Percentiles rank a stretch among this genome's conserved stretches.
Evolutionary conservation across 129 eudicot species (phyloP).

Genomic region (Deinandra increscens): DNA sequence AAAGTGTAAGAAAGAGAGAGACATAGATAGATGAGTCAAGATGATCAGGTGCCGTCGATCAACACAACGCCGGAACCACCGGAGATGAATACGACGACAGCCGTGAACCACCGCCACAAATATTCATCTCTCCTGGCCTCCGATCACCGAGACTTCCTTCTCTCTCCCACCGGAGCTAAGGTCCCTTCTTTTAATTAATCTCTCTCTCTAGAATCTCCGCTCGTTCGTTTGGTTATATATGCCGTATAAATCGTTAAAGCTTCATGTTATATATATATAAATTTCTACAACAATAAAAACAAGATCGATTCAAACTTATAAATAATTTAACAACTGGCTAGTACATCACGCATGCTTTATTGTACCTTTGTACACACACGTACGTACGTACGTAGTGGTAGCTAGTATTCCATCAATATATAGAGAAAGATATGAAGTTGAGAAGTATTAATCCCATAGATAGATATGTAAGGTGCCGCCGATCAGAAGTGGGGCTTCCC

Average conservation of each 20-base stretch:
- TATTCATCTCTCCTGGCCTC: constrained; percentile 48
- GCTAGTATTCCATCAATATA: too few relatives aligned
- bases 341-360: constrained; percentile 25
- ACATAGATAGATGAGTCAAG: constrained; percentile 21
- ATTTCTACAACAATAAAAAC: too few relatives aligned
- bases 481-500: constrained; percentile 29
- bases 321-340: too few relatives aligned
- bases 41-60: constrained; percentile 14
- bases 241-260: too few relatives aligned
- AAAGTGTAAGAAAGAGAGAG: constrained; percentile 23
- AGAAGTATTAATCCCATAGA: constrained; percentile 25
- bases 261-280: too few relatives aligned
- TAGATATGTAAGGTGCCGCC: constrained; percentile 27
- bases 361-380: neutral
- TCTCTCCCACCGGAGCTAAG: constrained; percentile 65
- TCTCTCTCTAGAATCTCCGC: neutral
- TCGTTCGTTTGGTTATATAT: too few relatives aligned
- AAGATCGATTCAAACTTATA: too few relatives aligned
- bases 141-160: constrained; percentile 58
- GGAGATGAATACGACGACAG: constrained; percentile 5
- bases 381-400: too few relatives aligned
- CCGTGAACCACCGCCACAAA: constrained; percentile 14
- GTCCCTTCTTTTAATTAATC: constrained; percentile 33
- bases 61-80: constrained; percentile 1
- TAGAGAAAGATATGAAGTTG: too few relatives aligned